These are phyloP conservation scores for Lasiodiplodia citricola DNA, from an alignment of 2,329 filamentous ascomycete species.

Conservation along the genomic window DNA sequence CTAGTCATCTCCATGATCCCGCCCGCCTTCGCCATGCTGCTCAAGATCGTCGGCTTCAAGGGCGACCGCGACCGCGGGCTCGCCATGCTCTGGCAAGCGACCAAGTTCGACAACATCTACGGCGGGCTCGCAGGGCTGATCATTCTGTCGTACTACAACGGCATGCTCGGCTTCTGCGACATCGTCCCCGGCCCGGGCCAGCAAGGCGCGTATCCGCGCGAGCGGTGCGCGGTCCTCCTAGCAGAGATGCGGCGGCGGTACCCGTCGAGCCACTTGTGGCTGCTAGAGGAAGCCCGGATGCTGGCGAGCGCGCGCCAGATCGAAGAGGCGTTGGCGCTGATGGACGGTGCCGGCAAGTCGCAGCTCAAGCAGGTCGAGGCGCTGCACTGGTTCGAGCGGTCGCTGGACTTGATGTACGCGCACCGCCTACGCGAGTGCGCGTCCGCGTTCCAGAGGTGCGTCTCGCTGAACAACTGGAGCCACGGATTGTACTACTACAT, in stretches of 20 bases:
- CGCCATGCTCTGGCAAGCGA: conserved; percentile 87
- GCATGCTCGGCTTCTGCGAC: conserved; percentile 82
- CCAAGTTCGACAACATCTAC: conserved; percentile 84
- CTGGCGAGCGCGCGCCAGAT: conserved; percentile 70
- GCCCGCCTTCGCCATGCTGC: conserved; percentile 82
- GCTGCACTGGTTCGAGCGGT: conserved; percentile 83
- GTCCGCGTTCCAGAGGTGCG: conserved; percentile 73
- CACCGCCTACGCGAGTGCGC: conserved; percentile 78
- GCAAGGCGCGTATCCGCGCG: conserved; percentile 69
- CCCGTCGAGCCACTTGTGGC: conserved; percentile 83
- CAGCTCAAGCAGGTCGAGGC: conserved; percentile 85
- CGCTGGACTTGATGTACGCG: conserved; percentile 76
- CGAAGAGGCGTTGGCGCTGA: conserved; percentile 68
- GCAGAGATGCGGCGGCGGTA: conserved; percentile 76
- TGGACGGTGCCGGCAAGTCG: conserved; percentile 61
- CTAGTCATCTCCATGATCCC: conserved; percentile 92
- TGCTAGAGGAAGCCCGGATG: conserved; percentile 84
- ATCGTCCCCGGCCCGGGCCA: conserved; percentile 70
- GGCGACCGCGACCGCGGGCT: conserved; percentile 86
- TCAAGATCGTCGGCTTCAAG: conserved; percentile 88
- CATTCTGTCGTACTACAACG: conserved; percentile 86
- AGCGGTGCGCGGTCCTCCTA: conserved; percentile 71
- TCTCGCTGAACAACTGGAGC: conserved; percentile 88
- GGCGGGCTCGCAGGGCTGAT: conserved; percentile 87
- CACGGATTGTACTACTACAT: conserved; percentile 90